Evolutionary conservation across 208 protist genomes (phyloP), one percentile per base, ranked within the genome.

Genomic region (Hexamita inflata): DNA sequence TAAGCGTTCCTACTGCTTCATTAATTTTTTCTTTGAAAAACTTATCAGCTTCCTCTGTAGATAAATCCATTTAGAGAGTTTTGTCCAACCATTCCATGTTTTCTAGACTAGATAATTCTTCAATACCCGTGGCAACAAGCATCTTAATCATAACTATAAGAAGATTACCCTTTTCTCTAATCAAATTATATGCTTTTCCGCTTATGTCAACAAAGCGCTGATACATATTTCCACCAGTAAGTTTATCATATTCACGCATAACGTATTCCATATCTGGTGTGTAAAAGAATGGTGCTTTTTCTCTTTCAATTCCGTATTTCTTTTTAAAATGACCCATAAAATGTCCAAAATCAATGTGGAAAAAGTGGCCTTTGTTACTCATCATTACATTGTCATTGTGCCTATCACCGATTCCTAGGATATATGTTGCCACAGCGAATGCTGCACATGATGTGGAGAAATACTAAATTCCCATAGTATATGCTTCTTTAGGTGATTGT

Each of bases 261-360:
- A 94, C 88, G 78, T 92, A 93, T 24, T 76, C 85, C 38, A 90
- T 86, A 32, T 86, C 88, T 26, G 86, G 86, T 2, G 86, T 91
- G 32, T 91, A 86, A 35, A 92, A 84, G 65, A 92, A 92, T 24
- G 92, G 90, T 1, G 89, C 85, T 15, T 84, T 88, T 79, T 95
- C 92, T 32, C 92, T 77, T 78, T 93, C 93, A 65, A 94, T 85
- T 39, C 89, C 90, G 49, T 92, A 90, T 68, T 92, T 93, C 0
- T 81, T 90, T 83, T 96, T 95, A 81, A 91, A 93, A 78, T 95
- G 93, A 19, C 92, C 91, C 4, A 95, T 76, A 78, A 95, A 93
- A 80, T 95, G 92, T 40, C 91, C 92, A 84, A 95, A 96, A 81
- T 96, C 90, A 78, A 94, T 95, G 68, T 90, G 88, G 75, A 91